Conservation (phyloP, 2,329 filamentous ascomycete genomes). For the Dactylellina leptospora region DNA sequence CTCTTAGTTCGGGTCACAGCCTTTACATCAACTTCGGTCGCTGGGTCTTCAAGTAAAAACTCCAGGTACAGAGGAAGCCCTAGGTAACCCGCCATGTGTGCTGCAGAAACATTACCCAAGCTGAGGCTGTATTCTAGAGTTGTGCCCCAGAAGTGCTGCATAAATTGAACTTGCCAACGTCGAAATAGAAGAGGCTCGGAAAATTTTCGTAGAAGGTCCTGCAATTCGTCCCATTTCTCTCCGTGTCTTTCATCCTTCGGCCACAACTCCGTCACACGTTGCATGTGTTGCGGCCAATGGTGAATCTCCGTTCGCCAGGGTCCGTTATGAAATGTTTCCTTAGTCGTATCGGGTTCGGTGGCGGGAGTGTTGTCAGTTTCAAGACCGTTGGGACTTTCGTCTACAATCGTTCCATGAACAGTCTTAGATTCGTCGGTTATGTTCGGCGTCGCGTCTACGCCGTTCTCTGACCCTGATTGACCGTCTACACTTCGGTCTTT, state of each 20-base stretch:
- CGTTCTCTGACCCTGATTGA: background rate
- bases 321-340: background rate
- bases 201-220: constrained; percentile 17
- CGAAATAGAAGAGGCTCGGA: constrained; percentile 1
- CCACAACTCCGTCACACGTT: constrained; percentile 7
- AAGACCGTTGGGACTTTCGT: too few relatives aligned
- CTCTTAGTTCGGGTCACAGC: background rate
- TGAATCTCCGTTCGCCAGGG: constrained; percentile 12
- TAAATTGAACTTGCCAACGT: constrained; percentile 13
- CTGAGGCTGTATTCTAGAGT: background rate
- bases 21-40: background rate
- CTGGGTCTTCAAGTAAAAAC: constrained; percentile 8
- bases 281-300: constrained; percentile 16
- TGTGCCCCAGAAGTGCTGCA: background rate
- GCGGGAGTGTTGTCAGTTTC: background rate
- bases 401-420: too few relatives aligned
- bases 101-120: background rate
- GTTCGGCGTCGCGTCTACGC: background rate
- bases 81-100: background rate
- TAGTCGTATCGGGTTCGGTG: background rate
- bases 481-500: background rate
- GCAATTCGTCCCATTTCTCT: constrained; percentile 14
- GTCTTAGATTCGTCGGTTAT: background rate
- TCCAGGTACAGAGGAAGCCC: background rate
- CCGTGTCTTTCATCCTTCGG: constrained; percentile 3